phyloP scores from a whole-genome alignment of 2,329 filamentous ascomycete genomes.

The Beauveria pseudobassiana region DNA sequence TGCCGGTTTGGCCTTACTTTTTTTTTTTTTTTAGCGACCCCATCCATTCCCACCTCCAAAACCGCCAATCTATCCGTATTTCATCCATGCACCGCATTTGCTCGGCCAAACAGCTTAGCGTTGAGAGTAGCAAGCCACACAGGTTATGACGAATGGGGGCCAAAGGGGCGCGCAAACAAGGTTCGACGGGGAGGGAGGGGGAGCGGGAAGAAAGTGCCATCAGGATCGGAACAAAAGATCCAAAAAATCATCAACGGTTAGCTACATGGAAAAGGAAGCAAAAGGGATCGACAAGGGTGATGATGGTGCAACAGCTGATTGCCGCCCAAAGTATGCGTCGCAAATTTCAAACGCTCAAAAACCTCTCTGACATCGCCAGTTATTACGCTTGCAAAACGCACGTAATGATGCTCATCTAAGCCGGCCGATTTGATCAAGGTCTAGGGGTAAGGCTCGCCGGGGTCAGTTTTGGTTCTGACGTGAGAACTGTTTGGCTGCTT shows the following conservation, averaged over 20 bases:
- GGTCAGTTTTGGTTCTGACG: constrained; percentile 8
- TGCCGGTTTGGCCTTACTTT: background rate
- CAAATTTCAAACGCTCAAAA: background rate
- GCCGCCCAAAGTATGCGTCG: background rate
- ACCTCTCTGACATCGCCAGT: background rate
- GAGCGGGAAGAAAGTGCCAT: no score
- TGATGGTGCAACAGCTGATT: background rate
- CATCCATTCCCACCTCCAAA: background rate
- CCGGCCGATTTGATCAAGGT: background rate
- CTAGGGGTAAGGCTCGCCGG: background rate
- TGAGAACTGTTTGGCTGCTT: background rate
- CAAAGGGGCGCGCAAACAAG: background rate
- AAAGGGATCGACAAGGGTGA: background rate
- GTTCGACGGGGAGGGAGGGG: background rate
- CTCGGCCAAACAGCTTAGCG: background rate
- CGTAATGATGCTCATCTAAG: background rate
- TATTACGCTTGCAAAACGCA: background rate
- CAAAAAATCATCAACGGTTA: background rate
- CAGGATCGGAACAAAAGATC: background rate
- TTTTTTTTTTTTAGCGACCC: background rate
- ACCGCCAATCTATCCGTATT: constrained; percentile 9
- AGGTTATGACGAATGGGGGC: background rate
- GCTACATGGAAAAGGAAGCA: background rate
- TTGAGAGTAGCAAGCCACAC: background rate
- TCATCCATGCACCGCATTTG: background rate